phyloP scores from a whole-genome alignment of 306 rosid species.

The Acacia crassicarpa region DNA sequence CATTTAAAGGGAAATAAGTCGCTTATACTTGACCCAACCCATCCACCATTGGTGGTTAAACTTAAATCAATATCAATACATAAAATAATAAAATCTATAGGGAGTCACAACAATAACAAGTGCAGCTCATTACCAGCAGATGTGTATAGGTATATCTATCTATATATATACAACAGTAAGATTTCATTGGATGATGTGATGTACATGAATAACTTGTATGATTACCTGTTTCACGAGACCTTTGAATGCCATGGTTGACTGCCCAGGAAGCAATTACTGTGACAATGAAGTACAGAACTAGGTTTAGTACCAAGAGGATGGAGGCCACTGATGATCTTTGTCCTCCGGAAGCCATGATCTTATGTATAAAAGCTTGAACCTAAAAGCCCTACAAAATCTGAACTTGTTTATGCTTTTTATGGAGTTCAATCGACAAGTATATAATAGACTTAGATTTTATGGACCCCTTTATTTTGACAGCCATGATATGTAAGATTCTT shows the following conservation, averaged over 20 bases:
- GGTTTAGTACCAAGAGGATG: slow-evolving; percentile 63
- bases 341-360: slow-evolving; percentile 66
- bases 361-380: background rate
- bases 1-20: too few species aligned
- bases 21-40: too few species aligned
- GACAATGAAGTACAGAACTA: slow-evolving; percentile 62
- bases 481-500: slow-evolving; percentile 32
- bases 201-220: background rate
- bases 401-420: slow-evolving; percentile 21
- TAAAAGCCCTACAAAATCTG: slow-evolving; percentile 25
- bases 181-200: too few species aligned
- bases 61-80: background rate
- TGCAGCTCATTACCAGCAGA: too few species aligned
- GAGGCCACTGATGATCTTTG: slow-evolving; percentile 61
- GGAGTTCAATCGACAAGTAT: background rate
- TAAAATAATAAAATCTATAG: too few species aligned
- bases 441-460: background rate
- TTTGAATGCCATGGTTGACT: slow-evolving; percentile 72
- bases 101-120: background rate
- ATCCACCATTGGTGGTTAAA: too few species aligned
- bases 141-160: too few species aligned
- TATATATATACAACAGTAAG: too few species aligned
- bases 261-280: slow-evolving; percentile 83
- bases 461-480: background rate
- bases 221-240: slow-evolving; percentile 67